These are phyloP conservation scores for Stephania cephalantha DNA, from an alignment of 164 flowering plant genomes.

Conservation along the genomic window DNA sequence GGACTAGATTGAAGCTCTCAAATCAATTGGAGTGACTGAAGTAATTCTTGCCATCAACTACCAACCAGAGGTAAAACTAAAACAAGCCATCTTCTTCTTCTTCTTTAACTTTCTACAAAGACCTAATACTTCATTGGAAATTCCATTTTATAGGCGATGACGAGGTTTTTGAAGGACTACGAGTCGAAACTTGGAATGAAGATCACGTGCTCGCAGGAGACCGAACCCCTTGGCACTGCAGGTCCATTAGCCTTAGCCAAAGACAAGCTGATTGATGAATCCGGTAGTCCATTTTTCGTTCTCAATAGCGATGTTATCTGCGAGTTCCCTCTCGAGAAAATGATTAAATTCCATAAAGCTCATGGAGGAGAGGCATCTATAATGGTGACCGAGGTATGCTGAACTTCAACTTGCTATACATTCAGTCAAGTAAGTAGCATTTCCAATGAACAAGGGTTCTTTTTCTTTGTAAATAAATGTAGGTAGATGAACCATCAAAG, in stretches of 20 bases:
- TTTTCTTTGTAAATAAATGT: background rate
- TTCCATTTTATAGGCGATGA: slow-evolving; percentile 57
- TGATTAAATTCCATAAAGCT: slow-evolving; percentile 85
- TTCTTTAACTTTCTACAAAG: too few species aligned
- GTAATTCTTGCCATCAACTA: too few species aligned
- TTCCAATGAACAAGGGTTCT: too few species aligned
- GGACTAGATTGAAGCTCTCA: too few species aligned
- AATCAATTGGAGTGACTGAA: too few species aligned
- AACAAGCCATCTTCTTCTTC: too few species aligned
- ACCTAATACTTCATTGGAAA: too few species aligned
- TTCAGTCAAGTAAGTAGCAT: background rate
- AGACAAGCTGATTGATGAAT: slow-evolving; percentile 73
- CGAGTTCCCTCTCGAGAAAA: slow-evolving; percentile 84
- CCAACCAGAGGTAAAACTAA: too few species aligned
- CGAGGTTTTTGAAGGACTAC: slow-evolving; percentile 85
- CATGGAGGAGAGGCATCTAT: slow-evolving; percentile 97
- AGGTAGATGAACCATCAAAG: slow-evolving; percentile 99
- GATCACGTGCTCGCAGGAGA: slow-evolving; percentile 94
- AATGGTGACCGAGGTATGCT: slow-evolving; percentile 92
- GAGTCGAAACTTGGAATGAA: slow-evolving; percentile 81
- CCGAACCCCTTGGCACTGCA: slow-evolving; percentile 97
- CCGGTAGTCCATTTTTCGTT: slow-evolving; percentile 92
- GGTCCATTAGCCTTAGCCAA: slow-evolving; percentile 96
- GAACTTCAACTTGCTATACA: background rate
- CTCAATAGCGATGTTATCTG: slow-evolving; percentile 98